These are phyloP conservation scores for Neonectria ditissima DNA, from an alignment of 2,329 filamentous ascomycete genomes.

Conservation along the genomic window DNA sequence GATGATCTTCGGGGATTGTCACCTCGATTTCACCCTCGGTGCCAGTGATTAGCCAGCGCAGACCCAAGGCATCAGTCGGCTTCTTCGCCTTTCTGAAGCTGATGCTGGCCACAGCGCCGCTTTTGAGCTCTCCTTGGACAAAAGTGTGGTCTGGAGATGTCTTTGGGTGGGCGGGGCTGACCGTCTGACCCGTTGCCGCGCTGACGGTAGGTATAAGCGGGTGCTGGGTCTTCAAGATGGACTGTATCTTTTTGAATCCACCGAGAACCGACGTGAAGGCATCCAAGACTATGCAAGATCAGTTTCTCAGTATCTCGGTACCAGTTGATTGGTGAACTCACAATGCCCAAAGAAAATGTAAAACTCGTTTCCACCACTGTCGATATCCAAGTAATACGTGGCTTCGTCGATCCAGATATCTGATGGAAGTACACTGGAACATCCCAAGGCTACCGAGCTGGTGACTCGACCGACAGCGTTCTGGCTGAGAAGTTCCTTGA, in stretches of 20 bases:
- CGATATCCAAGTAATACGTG: conserved; percentile 20
- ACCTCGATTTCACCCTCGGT: conserved; percentile 25
- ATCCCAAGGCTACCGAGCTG: conserved; percentile 15
- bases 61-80: conserved; percentile 17
- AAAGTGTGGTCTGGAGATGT: conserved; percentile 21
- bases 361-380: conserved; percentile 26
- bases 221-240: conserved; percentile 17
- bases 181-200: neutral
- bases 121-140: conserved; percentile 22
- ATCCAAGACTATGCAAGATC: conserved; percentile 15
- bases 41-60: conserved; percentile 28
- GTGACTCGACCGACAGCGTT: conserved; percentile 27
- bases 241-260: conserved; percentile 19
- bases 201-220: neutral
- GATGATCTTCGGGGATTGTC: neutral
- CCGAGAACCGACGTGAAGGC: conserved; percentile 21
- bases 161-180: conserved; percentile 6
- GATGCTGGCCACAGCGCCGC: conserved; percentile 16
- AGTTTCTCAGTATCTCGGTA: neutral
- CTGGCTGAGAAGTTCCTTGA: conserved; percentile 30
- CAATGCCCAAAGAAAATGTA: conserved; percentile 29
- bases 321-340: neutral
- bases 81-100: conserved; percentile 13
- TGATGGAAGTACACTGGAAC: conserved; percentile 7
- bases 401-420: neutral